Evolutionary conservation across 1,284 basidiomycete species (phyloP), one percentile per base, ranked within the genome.

Genomic region (Apiotrichum mycotoxinovorans): DNA sequence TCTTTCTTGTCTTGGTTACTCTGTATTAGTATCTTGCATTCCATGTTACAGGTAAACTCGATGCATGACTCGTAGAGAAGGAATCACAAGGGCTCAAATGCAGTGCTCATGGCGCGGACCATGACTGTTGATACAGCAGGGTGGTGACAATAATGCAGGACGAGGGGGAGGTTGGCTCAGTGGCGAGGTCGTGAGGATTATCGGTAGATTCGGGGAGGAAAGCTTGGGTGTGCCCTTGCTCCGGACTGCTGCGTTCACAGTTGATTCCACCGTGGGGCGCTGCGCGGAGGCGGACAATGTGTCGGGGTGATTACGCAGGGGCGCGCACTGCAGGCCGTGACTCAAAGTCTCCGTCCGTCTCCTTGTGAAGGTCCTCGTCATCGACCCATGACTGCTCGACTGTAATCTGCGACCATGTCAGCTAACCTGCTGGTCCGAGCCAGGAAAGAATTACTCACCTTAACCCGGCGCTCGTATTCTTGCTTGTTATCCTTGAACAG

Each of bases 401-500:
- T 5, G 71, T 73, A 9, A 60, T 50, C 67, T 66, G 54, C 2
- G n/a, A n/a, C n/a, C 14, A 10, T 26, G 34, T 49, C 23, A 38
- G 47, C 27, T 26, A 27, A 26, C 26, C 9, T 23, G 30, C 30
- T 30, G 5, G 5, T 5, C 30, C 12, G 5, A 7, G 12, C 7
- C 30, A 30, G n/a, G n/a, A 30, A 30, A 30, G 12, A 30, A 12
- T 30, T 5, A 30, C 73, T 58, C 55, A 87, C 86, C 78, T 93
- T 91, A 47, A 97, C 93, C 56, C 91, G 79, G 57, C 92, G 81
- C 33, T 96, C 89, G 73, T 96, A 97, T 80, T 96, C 94, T 80
- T 97, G 98, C 88, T 96, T 94, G 72, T 98, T 98, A 76, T 98
- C 95, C 56, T 94, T 81, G 73, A 96, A 98, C 61, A 98, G 78